A percentile compares a stretch with the other conserved stretches of the same genome.
These are phyloP conservation scores for Phytopythium ostracodes DNA, from an alignment of 352 stramenopile species.

Conservation along the genomic window DNA sequence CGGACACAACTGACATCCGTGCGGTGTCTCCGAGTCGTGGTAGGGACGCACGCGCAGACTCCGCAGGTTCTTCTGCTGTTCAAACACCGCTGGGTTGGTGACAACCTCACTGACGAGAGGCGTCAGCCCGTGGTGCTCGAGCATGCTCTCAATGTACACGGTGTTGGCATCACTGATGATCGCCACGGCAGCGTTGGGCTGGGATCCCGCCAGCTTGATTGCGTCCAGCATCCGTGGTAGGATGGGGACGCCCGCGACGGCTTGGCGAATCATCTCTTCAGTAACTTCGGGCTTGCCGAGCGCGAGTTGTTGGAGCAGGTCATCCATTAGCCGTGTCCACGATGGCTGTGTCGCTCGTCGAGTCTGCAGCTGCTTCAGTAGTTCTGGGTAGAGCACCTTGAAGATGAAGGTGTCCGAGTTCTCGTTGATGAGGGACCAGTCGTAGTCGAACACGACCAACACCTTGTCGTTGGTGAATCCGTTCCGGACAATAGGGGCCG, in stretches of 20 bases:
- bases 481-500: neutral
- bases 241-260: slow-evolving; percentile 50
- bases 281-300: slow-evolving; percentile 34
- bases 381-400: slow-evolving; percentile 51
- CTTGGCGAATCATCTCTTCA: slow-evolving; percentile 27
- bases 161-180: slow-evolving; percentile 83
- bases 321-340: slow-evolving; percentile 68
- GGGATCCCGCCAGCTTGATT: slow-evolving; percentile 36
- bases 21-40: slow-evolving; percentile 30
- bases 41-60: slow-evolving; percentile 51
- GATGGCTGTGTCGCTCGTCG: slow-evolving; percentile 25
- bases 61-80: slow-evolving; percentile 12
- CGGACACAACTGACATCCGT: slow-evolving; percentile 56
- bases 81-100: slow-evolving; percentile 51
- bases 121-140: slow-evolving; percentile 31
- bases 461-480: slow-evolving; percentile 14
- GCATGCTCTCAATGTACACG: slow-evolving; percentile 77
- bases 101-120: slow-evolving; percentile 41
- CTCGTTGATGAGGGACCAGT: slow-evolving; percentile 81
- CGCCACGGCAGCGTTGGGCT: slow-evolving; percentile 36
- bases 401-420: slow-evolving; percentile 84
- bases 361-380: slow-evolving; percentile 33
- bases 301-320: slow-evolving; percentile 43
- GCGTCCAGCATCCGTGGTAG: slow-evolving; percentile 69
- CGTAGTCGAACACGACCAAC: slow-evolving; percentile 80